Evolutionary conservation across 306 rosid species (phyloP).

Genomic region (Lupinus albus): DNA sequence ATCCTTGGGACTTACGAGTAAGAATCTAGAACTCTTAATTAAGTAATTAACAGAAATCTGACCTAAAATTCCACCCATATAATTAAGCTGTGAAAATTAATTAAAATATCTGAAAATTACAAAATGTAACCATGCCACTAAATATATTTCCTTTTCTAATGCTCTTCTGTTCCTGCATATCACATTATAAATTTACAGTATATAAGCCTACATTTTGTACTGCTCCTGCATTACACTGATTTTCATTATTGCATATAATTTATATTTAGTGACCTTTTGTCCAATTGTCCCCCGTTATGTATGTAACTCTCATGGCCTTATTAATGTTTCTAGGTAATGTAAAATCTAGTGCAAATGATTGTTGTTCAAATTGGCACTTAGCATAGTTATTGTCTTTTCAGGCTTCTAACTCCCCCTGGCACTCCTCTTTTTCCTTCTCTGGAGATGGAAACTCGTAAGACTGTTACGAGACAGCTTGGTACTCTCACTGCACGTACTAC

Average conservation of each 20-base stretch:
- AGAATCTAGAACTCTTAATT: not conserved
- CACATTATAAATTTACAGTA: not conserved
- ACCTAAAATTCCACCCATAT: not conserved
- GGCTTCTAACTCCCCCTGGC: conserved; percentile 97
- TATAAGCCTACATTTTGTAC: not conserved
- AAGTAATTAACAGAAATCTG: not conserved
- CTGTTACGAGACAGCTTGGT: conserved; percentile 75
- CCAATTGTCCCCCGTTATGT: conserved; percentile 12
- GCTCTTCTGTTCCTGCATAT: not conserved
- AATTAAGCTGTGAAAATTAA: not conserved
- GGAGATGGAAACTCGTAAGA: conserved; percentile 83
- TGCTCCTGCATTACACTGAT: conserved; percentile 3
- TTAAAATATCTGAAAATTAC: conserved; percentile 8
- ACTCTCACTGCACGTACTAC: conserved; percentile 71
- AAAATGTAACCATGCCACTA: not conserved
- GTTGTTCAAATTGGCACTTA: conserved; percentile 35
- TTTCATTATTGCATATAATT: conserved; percentile 19
- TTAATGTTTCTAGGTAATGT: conserved; percentile 17
- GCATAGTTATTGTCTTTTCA: conserved; percentile 48
- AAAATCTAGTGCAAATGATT: conserved; percentile 10
- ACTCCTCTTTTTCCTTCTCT: conserved; percentile 97
- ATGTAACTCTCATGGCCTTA: conserved; percentile 23
- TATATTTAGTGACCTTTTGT: not conserved
- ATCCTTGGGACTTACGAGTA: not conserved
- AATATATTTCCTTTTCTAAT: not conserved